phyloP scores from a whole-genome alignment of 805 yeast species.

The Cyberlindnera meyerae region DNA sequence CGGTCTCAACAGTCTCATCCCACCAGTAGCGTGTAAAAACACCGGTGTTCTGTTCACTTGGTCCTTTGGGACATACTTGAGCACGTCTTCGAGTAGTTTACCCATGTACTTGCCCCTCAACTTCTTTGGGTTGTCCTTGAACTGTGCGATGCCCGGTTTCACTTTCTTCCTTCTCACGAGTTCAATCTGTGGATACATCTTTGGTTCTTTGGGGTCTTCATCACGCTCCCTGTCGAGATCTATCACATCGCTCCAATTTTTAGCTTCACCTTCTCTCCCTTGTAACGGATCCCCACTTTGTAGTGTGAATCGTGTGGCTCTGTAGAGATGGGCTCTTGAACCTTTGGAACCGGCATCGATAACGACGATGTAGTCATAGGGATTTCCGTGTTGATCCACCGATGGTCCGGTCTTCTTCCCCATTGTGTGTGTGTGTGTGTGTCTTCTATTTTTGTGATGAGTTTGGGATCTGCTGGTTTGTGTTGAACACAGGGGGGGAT shows the following conservation, averaged over 20 bases:
- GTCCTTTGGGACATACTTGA: conserved; percentile 50
- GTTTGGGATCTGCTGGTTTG: too few relatives aligned
- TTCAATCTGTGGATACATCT: conserved; percentile 15
- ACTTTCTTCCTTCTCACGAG: conserved; percentile 25
- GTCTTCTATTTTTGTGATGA: too few relatives aligned
- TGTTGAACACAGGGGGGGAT: too few relatives aligned
- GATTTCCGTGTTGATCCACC: conserved; percentile 37
- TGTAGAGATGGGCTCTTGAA: conserved; percentile 54
- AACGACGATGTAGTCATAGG: conserved; percentile 55
- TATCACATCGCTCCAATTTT: too few relatives aligned
- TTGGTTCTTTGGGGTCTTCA: too few relatives aligned
- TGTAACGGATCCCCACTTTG: too few relatives aligned
- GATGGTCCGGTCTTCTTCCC: conserved; percentile 16
- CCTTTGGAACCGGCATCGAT: conserved; percentile 68
- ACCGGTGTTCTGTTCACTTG: conserved; percentile 63
- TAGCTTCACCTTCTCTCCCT: too few relatives aligned
- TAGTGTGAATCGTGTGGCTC: conserved; percentile 16
- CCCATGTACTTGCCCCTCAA: conserved; percentile 49
- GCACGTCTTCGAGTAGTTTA: conserved; percentile 43
- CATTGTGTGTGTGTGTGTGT: conserved; percentile 1
- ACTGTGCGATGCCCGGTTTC: conserved; percentile 55
- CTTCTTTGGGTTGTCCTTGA: conserved; percentile 41
- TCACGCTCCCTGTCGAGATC: conserved; percentile 2
- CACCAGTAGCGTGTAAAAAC: conserved; percentile 67
- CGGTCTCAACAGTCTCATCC: conserved; percentile 55